phyloP scores from a whole-genome alignment of 1,284 basidiomycete species.

The Boletus mariae region DNA sequence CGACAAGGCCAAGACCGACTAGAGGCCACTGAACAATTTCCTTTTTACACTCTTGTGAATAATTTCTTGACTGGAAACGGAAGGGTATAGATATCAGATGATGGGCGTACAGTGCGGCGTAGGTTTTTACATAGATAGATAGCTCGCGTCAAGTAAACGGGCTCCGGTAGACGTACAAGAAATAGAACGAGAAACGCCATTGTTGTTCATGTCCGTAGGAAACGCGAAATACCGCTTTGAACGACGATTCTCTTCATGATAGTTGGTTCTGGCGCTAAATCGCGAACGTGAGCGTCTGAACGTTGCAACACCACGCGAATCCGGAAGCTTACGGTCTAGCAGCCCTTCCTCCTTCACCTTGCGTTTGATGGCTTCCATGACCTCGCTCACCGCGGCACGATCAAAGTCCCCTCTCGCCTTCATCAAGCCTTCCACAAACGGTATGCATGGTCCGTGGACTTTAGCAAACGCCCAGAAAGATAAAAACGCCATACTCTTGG shows the following conservation, averaged over 20 bases:
- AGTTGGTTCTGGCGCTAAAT: constrained; percentile 67
- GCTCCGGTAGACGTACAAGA: constrained; percentile 7
- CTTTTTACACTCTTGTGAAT: neutral
- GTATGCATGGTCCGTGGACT: constrained; percentile 88
- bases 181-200: neutral
- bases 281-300: constrained; percentile 8
- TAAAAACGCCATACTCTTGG: constrained; percentile 89
- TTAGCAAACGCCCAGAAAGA: constrained; percentile 98
- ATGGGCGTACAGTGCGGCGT: constrained; percentile 15
- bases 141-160: neutral
- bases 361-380: constrained; percentile 92
- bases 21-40: neutral
- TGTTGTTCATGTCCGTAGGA: constrained; percentile 41
- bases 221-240: constrained; percentile 69
- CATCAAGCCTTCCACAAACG: constrained; percentile 89
- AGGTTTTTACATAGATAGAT: constrained; percentile 7
- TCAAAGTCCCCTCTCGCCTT: constrained; percentile 90
- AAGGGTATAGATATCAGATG: neutral
- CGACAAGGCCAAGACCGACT: constrained; percentile 43
- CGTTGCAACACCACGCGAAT: neutral
- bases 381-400: constrained; percentile 79
- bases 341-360: constrained; percentile 89
- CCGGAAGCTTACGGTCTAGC: constrained; percentile 68
- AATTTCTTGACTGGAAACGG: neutral
- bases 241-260: constrained; percentile 84